Evolutionary conservation across 371 early-diverging fungal species (phyloP).

Genomic region (Ecytonucleospora hepatopenaei): DNA sequence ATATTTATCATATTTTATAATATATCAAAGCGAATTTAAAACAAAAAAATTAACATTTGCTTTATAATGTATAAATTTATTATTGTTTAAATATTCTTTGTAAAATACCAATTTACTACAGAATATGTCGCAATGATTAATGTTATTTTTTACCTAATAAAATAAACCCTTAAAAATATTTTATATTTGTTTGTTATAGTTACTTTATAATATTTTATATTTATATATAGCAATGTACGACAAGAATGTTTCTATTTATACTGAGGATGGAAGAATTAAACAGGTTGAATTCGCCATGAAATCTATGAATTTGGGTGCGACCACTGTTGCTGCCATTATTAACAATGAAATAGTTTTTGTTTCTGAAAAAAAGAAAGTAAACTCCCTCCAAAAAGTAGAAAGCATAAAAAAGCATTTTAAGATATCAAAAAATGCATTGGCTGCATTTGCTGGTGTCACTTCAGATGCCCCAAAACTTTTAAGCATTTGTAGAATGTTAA

Average conservation of each 20-base stretch:
- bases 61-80: no score
- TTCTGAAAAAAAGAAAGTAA: constrained; percentile 56
- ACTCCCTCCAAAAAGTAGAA: constrained; percentile 43
- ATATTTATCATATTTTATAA: no score
- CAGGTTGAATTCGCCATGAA: constrained; percentile 59
- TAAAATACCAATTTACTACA: no score
- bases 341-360: constrained; percentile 47
- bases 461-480: constrained; percentile 55
- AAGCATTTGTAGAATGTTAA: constrained; percentile 38
- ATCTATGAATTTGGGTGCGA: constrained; percentile 56
- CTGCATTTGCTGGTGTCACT: constrained; percentile 53
- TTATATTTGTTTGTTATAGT: no score
- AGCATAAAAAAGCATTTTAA: constrained; percentile 54
- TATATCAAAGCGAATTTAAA: no score
- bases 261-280: constrained; percentile 55
- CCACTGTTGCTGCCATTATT: constrained; percentile 50
- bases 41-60: no score
- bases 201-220: no score
- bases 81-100: no score
- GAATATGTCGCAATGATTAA: no score
- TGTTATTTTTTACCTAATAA: no score
- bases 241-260: constrained; percentile 53
- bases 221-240: no score
- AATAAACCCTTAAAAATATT: no score
- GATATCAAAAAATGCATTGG: constrained; percentile 50